These are phyloP conservation scores for Kluyveromyces siamensis DNA, from an alignment of 805 yeast species.

Conservation along the genomic window DNA sequence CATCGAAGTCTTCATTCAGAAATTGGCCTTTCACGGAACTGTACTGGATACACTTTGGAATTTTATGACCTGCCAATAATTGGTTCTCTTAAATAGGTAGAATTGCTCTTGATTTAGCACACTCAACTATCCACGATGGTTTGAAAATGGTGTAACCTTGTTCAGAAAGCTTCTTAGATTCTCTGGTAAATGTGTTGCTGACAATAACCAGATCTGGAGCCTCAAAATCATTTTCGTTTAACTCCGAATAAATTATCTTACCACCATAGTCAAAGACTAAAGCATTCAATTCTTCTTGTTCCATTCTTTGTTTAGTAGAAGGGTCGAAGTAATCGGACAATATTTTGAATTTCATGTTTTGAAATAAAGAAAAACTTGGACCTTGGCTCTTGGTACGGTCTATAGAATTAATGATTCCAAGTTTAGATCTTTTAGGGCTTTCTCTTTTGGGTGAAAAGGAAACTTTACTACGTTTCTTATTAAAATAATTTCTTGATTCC, in stretches of 20 bases:
- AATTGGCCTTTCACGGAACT: not conserved
- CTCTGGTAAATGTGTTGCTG: conserved; percentile 32
- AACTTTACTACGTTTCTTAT: conserved; percentile 10
- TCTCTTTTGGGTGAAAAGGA: conserved; percentile 8
- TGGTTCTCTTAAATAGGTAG: conserved; percentile 24
- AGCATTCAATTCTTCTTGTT: conserved; percentile 29
- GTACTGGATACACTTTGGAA: not conserved
- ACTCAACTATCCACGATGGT: conserved; percentile 69
- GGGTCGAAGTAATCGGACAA: conserved; percentile 39
- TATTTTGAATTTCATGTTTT: conserved; percentile 39
- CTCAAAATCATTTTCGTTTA: conserved; percentile 4
- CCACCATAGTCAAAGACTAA: conserved; percentile 46
- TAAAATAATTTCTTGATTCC: conserved; percentile 9
- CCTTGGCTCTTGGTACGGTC: not conserved
- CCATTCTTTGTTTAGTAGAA: conserved; percentile 16
- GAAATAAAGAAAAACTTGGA: conserved; percentile 31
- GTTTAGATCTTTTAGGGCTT: conserved; percentile 14
- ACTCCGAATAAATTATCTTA: conserved; percentile 29
- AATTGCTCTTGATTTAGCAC: conserved; percentile 20
- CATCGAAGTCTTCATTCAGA: not conserved
- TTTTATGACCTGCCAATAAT: not conserved
- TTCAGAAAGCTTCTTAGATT: conserved; percentile 31
- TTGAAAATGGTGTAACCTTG: conserved; percentile 51
- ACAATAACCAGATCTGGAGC: conserved; percentile 19
- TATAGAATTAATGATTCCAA: conserved; percentile 13